Evolutionary conservation across 805 yeast species (phyloP), one percentile per base, ranked within the genome.

Genomic region (Ogataea naganishii): DNA sequence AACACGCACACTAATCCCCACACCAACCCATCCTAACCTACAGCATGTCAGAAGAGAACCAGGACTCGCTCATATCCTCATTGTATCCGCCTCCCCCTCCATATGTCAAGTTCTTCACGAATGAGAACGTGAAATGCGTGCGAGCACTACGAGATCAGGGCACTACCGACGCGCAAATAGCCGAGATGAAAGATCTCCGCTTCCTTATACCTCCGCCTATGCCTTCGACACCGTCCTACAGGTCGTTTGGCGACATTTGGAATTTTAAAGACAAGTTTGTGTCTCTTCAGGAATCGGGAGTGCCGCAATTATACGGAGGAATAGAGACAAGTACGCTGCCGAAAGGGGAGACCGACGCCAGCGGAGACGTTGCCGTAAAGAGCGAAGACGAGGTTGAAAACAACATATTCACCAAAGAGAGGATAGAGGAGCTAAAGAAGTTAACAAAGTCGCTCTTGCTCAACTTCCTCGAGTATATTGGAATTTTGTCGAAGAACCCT

Each of bases 1-100:
- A n/a, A n/a, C n/a, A n/a, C n/a, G n/a, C n/a, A n/a, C n/a, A n/a
- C n/a, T n/a, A n/a, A n/a, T n/a, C n/a, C n/a, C n/a, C n/a, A 34
- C 29, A 29, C 33, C 18, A 31, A 3, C 18, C n/a, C n/a, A n/a
- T n/a, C n/a, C n/a, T n/a, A n/a, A n/a, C n/a, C n/a, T n/a, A 30
- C 20, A 23, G 21, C 21, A 38, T 38, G 42, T 24, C 38, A 9
- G 34, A 29, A 16, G 29, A 15, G 3, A 9, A 9, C 25, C 32
- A 31, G 5, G 47, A 43, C 10, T 43, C 37, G 15, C 29, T 41
- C 15, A 56, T 68, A 20, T 69, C 95, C 11, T 75, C 95, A 6
- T 64, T 89, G 24, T 92, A 83, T 43, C 98, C 98, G 2, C 94
- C 94, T 1, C 97, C 98, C 3, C 98, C 98, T 7, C 81, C 82